Conservation (phyloP, 495 filamentous ascomycete genomes). For the Penicillium diatomitis region DNA sequence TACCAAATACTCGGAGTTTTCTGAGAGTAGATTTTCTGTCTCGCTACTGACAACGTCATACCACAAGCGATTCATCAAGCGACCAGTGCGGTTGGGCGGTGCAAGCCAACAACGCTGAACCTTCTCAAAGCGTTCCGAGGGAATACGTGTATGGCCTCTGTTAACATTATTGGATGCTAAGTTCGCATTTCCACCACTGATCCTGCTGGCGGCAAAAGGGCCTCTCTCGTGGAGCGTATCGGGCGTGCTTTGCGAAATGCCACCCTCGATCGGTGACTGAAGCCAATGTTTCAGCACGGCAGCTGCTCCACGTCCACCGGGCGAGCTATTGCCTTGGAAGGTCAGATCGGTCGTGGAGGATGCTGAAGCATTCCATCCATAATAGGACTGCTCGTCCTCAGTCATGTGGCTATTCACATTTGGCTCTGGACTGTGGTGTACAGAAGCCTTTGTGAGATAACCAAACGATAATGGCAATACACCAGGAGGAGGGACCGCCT, state of each 20-base stretch:
- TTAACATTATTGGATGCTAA: constrained; percentile 11
- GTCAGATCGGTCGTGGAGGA: constrained; percentile 8
- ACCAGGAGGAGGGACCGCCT: constrained; percentile 14
- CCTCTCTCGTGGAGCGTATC: constrained; percentile 21
- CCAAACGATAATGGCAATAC: constrained; percentile 27
- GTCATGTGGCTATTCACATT: constrained; percentile 28
- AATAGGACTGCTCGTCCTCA: constrained; percentile 26
- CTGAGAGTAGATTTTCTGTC: constrained; percentile 38
- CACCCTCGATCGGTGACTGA: constrained; percentile 28
- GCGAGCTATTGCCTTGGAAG: constrained; percentile 14
- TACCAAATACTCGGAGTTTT: constrained; percentile 14
- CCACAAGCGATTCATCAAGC: constrained; percentile 43
- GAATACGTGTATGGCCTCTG: constrained; percentile 28
- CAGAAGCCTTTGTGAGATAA: constrained; percentile 32
- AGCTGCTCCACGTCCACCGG: constrained; percentile 22
- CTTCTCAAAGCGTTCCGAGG: constrained; percentile 38
- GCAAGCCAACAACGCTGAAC: constrained; percentile 44
- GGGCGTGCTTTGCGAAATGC: constrained; percentile 27
- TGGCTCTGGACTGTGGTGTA: constrained; percentile 27
- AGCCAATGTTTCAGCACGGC: constrained; percentile 35
- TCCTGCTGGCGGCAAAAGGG: too few species aligned
- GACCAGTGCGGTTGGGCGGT: constrained; percentile 30
- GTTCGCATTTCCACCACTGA: too few species aligned
- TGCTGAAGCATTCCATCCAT: constrained; percentile 25
- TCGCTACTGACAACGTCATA: constrained; percentile 32